Percentiles rank a stretch among this genome's conserved stretches.
phyloP scores from a whole-genome alignment of 83 land plant species.

The Isoetes engelmannii region DNA sequence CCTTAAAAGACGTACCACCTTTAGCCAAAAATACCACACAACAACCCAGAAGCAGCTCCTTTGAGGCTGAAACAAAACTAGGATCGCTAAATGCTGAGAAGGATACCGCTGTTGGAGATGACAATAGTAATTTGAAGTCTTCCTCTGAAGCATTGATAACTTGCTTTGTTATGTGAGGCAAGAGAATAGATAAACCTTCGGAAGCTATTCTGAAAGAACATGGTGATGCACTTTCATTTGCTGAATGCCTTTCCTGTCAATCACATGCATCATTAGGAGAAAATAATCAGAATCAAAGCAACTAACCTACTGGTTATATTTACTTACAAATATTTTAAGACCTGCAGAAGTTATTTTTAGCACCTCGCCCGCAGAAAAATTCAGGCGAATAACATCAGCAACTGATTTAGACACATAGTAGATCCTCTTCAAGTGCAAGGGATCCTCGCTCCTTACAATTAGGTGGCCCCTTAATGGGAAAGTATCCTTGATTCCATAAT shows the following conservation, averaged over 20 bases:
- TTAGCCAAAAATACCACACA: conserved; percentile 59
- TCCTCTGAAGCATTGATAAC: conserved; percentile 41
- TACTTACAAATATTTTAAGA: conserved; percentile 85
- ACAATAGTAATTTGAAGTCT: conserved; percentile 83
- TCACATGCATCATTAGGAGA: no score
- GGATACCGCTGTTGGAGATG: conserved; percentile 45
- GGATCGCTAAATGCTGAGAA: conserved; percentile 69
- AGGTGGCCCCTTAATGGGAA: conserved; percentile 66
- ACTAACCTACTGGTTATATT: conserved; percentile 9
- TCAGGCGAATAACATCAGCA: conserved; percentile 53
- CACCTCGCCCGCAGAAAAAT: conserved; percentile 71
- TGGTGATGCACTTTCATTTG: conserved; percentile 46
- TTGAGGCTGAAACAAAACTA: conserved; percentile 43
- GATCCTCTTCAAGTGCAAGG: conserved; percentile 71
- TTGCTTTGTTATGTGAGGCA: conserved; percentile 79
- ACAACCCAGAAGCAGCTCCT: conserved; percentile 62
- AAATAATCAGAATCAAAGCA: no score
- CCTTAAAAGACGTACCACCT: no score
- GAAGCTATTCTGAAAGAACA: conserved; percentile 88
- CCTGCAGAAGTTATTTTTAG: conserved; percentile 93
- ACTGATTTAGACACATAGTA: conserved; percentile 88
- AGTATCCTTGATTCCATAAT: conserved; percentile 71
- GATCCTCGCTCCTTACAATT: conserved; percentile 66
- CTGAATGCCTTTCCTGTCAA: conserved; percentile 91
- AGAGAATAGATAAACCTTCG: conserved; percentile 87